Evolutionary conservation across 768 basidiomycete species (phyloP).

Genomic region (Macrolepiota albuminosa): DNA sequence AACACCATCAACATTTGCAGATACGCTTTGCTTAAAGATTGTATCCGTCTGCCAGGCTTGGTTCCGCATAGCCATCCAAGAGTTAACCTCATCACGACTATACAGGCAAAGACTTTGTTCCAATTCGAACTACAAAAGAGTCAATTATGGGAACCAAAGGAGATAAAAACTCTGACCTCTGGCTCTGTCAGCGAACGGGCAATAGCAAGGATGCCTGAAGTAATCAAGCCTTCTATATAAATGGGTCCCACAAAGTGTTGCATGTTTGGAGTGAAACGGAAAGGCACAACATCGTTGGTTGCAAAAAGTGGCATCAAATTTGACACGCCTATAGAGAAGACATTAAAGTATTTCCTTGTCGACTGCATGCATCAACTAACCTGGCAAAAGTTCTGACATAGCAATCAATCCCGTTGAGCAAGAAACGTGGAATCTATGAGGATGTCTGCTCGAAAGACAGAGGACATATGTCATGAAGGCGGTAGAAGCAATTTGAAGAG

Average conservation of each 20-base stretch:
- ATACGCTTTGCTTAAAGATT: constrained; percentile 49
- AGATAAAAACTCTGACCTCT: constrained; percentile 50
- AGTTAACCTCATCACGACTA: constrained; percentile 86
- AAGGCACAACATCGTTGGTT: constrained; percentile 86
- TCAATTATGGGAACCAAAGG: background rate
- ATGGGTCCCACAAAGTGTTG: constrained; percentile 89
- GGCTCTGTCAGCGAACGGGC: constrained; percentile 87
- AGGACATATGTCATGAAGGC: constrained; percentile 92
- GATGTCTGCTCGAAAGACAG: constrained; percentile 77
- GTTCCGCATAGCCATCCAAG: constrained; percentile 61
- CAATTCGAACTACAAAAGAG: constrained; percentile 66
- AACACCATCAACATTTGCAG: constrained; percentile 59
- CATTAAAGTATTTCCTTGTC: background rate
- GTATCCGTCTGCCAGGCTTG: constrained; percentile 55
- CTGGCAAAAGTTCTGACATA: constrained; percentile 90
- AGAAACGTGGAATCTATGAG: constrained; percentile 83
- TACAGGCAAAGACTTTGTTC: constrained; percentile 91
- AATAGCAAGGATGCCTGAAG: constrained; percentile 86
- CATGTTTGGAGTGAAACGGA: constrained; percentile 96
- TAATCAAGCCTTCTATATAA: constrained; percentile 85
- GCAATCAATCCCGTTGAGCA: constrained; percentile 86
- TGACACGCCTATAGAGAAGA: constrained; percentile 30
- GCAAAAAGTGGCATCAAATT: constrained; percentile 55
- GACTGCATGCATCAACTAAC: constrained; percentile 31
- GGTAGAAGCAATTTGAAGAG: constrained; percentile 79